A percentile compares a stretch with the other conserved stretches of the same genome.
phyloP scores from a whole-genome alignment of 768 basidiomycete species.

The Collybia sordida region DNA sequence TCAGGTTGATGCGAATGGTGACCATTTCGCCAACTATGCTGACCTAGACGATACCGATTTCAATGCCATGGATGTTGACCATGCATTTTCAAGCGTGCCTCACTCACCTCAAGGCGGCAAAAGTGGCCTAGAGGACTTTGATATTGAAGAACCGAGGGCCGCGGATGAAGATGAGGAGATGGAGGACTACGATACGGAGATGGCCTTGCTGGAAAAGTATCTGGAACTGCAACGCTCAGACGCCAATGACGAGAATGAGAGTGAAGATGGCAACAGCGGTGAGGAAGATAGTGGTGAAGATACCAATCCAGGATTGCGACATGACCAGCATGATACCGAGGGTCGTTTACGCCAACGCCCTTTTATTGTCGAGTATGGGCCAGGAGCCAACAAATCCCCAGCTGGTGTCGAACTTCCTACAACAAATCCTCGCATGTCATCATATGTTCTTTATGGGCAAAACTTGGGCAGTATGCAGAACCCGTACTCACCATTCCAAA shows the following conservation, averaged over 20 bases:
- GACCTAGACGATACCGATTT: background rate
- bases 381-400: constrained; percentile 1
- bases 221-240: no score
- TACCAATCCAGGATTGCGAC: no score
- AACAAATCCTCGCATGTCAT: background rate
- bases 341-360: background rate
- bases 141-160: no score
- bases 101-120: no score
- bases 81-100: no score
- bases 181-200: background rate
- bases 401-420: constrained; percentile 7
- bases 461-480: constrained; percentile 6
- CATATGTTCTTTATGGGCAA: constrained; percentile 1
- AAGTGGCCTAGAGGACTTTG: no score
- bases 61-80: constrained; percentile 1
- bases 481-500: constrained; percentile 29
- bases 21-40: constrained; percentile 10
- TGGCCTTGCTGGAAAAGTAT: background rate
- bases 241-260: background rate
- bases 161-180: constrained; percentile 1
- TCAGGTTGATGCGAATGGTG: constrained; percentile 6
- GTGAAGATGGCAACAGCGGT: background rate
- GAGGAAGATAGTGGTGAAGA: background rate
- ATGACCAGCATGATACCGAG: no score
- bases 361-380: background rate